phyloP scores from a whole-genome alignment of 768 basidiomycete genomes.

The Pleurotus citrinopileatus region DNA sequence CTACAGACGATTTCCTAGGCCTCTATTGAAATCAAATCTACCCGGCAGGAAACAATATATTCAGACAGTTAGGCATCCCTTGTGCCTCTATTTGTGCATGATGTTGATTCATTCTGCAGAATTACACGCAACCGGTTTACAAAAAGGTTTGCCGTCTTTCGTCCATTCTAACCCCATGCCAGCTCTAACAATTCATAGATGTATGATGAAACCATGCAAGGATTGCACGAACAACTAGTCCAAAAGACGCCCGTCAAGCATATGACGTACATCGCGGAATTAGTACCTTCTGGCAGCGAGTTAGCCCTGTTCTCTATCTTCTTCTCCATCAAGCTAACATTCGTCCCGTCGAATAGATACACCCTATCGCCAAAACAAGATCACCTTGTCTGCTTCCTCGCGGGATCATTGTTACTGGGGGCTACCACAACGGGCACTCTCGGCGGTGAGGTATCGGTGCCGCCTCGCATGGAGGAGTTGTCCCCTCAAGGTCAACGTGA shows the following conservation, averaged over 20 bases:
- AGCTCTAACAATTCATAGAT: constrained; percentile 37
- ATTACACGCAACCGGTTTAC: constrained; percentile 59
- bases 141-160: constrained; percentile 40
- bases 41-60: constrained; percentile 50
- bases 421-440: constrained; percentile 67
- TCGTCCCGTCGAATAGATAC: not conserved
- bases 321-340: not conserved
- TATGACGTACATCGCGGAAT: constrained; percentile 76
- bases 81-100: not conserved
- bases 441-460: constrained; percentile 54
- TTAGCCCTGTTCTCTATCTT: constrained; percentile 35
- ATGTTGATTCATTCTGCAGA: constrained; percentile 25
- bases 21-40: not conserved
- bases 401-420: constrained; percentile 88
- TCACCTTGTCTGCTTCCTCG: constrained; percentile 94
- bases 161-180: not conserved
- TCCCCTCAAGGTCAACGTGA: constrained; percentile 64
- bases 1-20: not conserved
- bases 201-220: constrained; percentile 71
- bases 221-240: constrained; percentile 61
- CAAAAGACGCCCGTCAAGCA: constrained; percentile 43
- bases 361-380: constrained; percentile 82
- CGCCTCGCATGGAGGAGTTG: constrained; percentile 60
- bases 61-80: constrained; percentile 47
- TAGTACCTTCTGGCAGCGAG: constrained; percentile 84